Evolutionary conservation across 305 asterid genomes (phyloP), one percentile per base, ranked within the genome.

Genomic region (Withania somnifera): DNA sequence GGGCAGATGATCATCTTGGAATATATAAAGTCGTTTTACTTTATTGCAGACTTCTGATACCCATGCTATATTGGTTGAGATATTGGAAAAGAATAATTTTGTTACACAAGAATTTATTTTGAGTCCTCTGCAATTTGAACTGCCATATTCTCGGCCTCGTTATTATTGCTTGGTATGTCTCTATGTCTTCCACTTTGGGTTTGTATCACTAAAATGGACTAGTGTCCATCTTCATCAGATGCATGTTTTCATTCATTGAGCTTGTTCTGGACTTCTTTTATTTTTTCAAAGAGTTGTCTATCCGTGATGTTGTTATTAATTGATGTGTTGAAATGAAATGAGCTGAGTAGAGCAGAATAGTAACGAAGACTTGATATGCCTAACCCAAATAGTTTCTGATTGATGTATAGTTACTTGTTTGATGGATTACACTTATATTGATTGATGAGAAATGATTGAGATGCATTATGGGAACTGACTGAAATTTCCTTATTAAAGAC

Each of bases 71-170:
- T 89, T 95, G 98, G 87, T 91, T 58, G 90, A 83, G 26, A 93
- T 92, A 86, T 82, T 95, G 89, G 82, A 87, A 80, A 94, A 91
- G 85, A 93, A 88, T 88, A 87, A 89, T 73, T 95, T 91, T 89
- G 86, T 89, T 78, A 83, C 87, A n/a, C 98, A 95, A 88, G 98
- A 94, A 82, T 95, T 90, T 80, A 90, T 94, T 85, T 91, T 95
- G 81, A 95, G 98, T 90, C 99, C 99, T 5, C 81, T 94, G 93
- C 98, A 95, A 87, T 95, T 95, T 84, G 95, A 95, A 50, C 87
- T 94, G 80, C 99, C 98, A 10, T 94, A 94, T 88, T 95, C 99
- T 67, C 92, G 99, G 81, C 99, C 99, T 82, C 95, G 97, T 57
- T 94, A 94, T 88, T 94, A 92, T 86, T 92, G 96, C 84, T 85